Base-by-base conservation (phyloP, 1,284 basidiomycete species). In the Xerocomus nothofagi region DNA sequence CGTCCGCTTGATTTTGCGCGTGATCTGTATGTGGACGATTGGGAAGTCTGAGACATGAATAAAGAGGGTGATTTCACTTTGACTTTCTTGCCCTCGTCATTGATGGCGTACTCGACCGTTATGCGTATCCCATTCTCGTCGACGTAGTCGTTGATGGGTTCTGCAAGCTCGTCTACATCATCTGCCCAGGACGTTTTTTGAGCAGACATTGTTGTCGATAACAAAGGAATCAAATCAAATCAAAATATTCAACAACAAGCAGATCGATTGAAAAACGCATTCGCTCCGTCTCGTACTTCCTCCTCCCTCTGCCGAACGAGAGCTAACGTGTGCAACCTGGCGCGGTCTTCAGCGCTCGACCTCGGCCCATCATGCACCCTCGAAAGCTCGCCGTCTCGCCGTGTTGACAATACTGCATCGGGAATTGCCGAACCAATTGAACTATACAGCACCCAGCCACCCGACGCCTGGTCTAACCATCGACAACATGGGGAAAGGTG, bases 31-130 rank as follows among this genome's bases (percentile, higher is more conserved):
- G 39, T 20, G 20, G 30, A 29, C 34, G 39, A 53, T 64, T 29
- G 18, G 40, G 26, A 18, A 45, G 18, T 11, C n/a, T 2, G 18
- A 41, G n/a, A 18, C 8, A 2, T 4, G 9, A n/a, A 24, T 20
- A 12, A 21, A 11, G 9, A 7, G 1, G 7, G 18, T 21, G 24
- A 30, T 26, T 62, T 21, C 55, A 90, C 93, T 78, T 99, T 99
- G 69, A 99, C 86, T 70, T 91, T 93, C 73, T 95, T 93, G 17
- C 93, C 96, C 21, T 95, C 87, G 40, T 98, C 94, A 62, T 98
- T 95, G 47, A 89, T 73, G 41, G 78, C 78, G 71, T 90, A 94
- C 66, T 95, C 93, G 39, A 92, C 77, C 6, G 87, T 88, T 8
- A 90, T 91, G 33, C 91, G 84, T 62, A 98, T 81, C 2, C 95